Evolutionary conservation across 1,139 yeast species (phyloP), one percentile per base, ranked within the genome.

Genomic region (Kodamaea fungicola): DNA sequence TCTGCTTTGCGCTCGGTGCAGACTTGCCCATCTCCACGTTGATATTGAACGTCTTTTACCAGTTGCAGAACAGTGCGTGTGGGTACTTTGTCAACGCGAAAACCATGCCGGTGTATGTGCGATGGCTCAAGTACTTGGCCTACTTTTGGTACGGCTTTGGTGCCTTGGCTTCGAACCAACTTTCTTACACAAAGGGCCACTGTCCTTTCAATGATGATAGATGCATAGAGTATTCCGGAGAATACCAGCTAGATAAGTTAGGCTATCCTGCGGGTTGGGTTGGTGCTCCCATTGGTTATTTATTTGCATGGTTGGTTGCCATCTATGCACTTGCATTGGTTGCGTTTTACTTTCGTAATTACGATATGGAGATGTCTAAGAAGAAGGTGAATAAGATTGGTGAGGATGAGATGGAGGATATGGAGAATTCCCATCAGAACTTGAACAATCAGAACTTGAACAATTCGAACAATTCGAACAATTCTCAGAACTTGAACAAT

Each of bases 81-180:
- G 96, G 96, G 0, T 85, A 79, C 57, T 86, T 84, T 51, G 85
- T 82, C 13, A 86, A 84, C 57, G 78, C 90, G 0, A 65, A 71
- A 12, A 71, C 80, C 2, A 75, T 86, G 81, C 95, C 95, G 0
- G 95, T 85, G 3, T 87, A 87, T 51, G 95, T 87, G 4, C 70
- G 90, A 28, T 87, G 96, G 96, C 71, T 81, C 5, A 84, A 82
- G 51, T 87, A 85, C 56, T 59, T 80, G 37, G 80, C 90, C 0
- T 83, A 78, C 51, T 74, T 83, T 40, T 87, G 92, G 85, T 86
- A 83, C 50, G 81, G 80, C 0, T 83, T 83, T 59, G 94, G 94
- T 1, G 82, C 84, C 0, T 56, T 82, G 39, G 50, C 73, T 12
- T 73, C 88, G 0, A 83, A 82, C 51, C 85, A 85, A 47, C 86